Evolutionary conservation across 768 basidiomycete species (phyloP).

Genomic region (Pholiota microspora): DNA sequence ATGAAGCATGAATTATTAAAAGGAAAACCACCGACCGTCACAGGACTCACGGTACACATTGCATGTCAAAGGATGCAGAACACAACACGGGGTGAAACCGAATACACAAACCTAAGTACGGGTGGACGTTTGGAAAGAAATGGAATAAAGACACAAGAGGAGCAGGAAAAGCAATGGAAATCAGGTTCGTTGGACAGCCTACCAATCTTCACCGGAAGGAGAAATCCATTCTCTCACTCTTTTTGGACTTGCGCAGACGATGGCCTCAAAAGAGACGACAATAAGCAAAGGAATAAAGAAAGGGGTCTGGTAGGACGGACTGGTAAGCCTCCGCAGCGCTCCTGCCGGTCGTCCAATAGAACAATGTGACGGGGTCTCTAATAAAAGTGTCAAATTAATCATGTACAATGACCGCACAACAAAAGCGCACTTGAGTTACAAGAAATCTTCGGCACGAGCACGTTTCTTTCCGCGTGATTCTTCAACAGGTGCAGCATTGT

Average conservation of each 20-base stretch:
- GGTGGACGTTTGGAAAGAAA: conserved; percentile 1
- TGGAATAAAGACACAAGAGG: conserved; percentile 4
- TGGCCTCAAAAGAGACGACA: conserved; percentile 10
- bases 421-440: conserved; percentile 33
- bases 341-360: no score
- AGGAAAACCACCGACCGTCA: conserved; percentile 20
- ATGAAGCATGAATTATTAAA: neutral
- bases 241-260: neutral
- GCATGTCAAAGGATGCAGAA: conserved; percentile 3
- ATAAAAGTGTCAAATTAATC: no score
- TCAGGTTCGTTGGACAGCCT: conserved; percentile 1
- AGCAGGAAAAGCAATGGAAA: conserved; percentile 5
- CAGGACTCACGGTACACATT: conserved; percentile 11
- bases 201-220: conserved; percentile 10
- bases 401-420: neutral
- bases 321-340: conserved; percentile 21
- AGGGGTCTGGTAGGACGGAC: conserved; percentile 22
- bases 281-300: conserved; percentile 14
- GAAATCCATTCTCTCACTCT: no score
- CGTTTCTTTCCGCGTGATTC: conserved; percentile 81
- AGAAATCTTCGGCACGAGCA: conserved; percentile 83
- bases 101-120: conserved; percentile 27
- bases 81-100: neutral
- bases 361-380: no score
- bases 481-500: conserved; percentile 32